Conservation (phyloP, 2,329 filamentous ascomycete genomes). For the Talaromyces pinophilus region DNA sequence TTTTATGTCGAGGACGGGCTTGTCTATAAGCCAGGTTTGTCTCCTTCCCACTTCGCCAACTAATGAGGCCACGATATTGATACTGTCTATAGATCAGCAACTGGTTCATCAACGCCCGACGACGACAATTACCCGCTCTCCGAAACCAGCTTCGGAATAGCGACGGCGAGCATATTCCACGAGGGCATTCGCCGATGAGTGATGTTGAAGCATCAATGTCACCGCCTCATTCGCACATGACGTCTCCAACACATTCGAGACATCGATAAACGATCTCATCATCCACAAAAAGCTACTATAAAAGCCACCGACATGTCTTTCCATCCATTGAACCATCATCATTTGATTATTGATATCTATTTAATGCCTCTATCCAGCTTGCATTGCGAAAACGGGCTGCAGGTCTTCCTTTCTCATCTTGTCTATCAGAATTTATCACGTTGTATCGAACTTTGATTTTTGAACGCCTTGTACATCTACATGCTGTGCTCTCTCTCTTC, state of each 20-base stretch:
- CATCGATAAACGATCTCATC: slow-evolving; percentile 5
- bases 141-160: slow-evolving; percentile 46
- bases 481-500: slow-evolving; percentile 1
- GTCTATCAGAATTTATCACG: neutral
- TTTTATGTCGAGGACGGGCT: slow-evolving; percentile 71
- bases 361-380: slow-evolving; percentile 1
- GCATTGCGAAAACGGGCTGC: slow-evolving; percentile 5
- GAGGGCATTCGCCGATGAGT: slow-evolving; percentile 34
- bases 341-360: neutral
- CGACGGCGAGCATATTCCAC: slow-evolving; percentile 27
- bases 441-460: neutral
- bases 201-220: slow-evolving; percentile 17
- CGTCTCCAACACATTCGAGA: slow-evolving; percentile 32
- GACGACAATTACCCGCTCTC: slow-evolving; percentile 51
- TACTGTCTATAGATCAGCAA: slow-evolving; percentile 49
- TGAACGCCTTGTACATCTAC: neutral
- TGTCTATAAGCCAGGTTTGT: slow-evolving; percentile 68
- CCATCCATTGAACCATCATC: neutral
- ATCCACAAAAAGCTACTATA: neutral
- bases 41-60: neutral
- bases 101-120: slow-evolving; percentile 56
- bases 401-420: slow-evolving; percentile 1
- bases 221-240: slow-evolving; percentile 26
- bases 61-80: slow-evolving; percentile 7
- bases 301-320: neutral